These are phyloP conservation scores for Macaranga tanarius DNA, from an alignment of 441 rosid species.

Conservation along the genomic window DNA sequence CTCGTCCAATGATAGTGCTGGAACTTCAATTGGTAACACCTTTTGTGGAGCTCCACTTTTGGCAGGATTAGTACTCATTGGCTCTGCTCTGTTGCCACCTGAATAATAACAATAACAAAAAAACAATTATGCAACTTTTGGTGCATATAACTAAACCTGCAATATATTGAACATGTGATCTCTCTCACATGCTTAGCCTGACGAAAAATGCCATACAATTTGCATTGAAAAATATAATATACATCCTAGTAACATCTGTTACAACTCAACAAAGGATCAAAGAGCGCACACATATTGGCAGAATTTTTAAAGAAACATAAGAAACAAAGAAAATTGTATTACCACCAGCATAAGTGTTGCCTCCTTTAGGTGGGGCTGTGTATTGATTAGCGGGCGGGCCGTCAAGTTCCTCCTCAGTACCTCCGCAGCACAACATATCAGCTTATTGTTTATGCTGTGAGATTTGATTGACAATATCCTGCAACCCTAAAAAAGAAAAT, in stretches of 20 bases:
- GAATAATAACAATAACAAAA: neutral
- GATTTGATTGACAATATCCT: conserved; percentile 7
- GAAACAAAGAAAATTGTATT: neutral
- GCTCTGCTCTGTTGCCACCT: conserved; percentile 73
- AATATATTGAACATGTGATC: no score
- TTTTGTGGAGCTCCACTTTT: conserved; percentile 76
- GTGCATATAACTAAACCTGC: no score
- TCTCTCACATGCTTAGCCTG: no score
- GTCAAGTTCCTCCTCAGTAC: conserved; percentile 66
- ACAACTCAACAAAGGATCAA: no score
- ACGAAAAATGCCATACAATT: no score
- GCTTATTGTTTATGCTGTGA: neutral
- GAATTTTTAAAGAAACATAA: neutral
- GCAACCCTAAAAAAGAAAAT: conserved; percentile 4
- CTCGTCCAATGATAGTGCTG: conserved; percentile 63
- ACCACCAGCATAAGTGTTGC: conserved; percentile 49
- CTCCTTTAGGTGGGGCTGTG: conserved; percentile 73
- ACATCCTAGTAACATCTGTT: no score
- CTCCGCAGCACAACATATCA: conserved; percentile 86
- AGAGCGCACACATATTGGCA: no score
- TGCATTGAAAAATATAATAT: no score
- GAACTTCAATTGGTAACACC: conserved; percentile 75
- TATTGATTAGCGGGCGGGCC: conserved; percentile 65
- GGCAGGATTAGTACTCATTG: conserved; percentile 43
- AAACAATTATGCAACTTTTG: neutral